Conservation (phyloP, 2,329 filamentous ascomycete species). For the Arthroderma sp. region DNA sequence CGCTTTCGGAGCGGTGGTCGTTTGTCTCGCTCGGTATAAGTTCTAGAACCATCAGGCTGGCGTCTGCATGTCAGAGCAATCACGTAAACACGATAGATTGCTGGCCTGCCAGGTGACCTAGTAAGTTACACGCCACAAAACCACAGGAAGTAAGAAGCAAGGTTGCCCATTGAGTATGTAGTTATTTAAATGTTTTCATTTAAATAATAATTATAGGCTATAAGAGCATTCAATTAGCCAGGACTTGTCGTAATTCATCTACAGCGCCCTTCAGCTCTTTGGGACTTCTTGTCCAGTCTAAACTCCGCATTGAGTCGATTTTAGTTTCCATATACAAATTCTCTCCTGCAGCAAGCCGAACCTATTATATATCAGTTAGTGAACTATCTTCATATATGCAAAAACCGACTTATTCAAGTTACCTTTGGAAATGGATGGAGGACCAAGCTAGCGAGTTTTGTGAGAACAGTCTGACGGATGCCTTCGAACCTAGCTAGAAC, state of each 20-base stretch:
- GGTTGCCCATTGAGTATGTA: neutral
- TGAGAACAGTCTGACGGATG: conserved; percentile 44
- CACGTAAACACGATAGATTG: too few relatives aligned
- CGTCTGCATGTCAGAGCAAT: too few relatives aligned
- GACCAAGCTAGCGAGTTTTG: conserved; percentile 59
- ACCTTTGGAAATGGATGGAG: conserved; percentile 73
- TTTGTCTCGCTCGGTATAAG: neutral
- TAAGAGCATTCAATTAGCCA: neutral
- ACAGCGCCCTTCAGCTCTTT: conserved; percentile 23
- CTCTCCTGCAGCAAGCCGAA: conserved; percentile 24
- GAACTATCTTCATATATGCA: neutral
- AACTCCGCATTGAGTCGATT: conserved; percentile 18
- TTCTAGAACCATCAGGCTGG: neutral
- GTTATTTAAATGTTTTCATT: too few relatives aligned
- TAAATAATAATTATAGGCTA: too few relatives aligned
- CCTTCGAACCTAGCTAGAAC: conserved; percentile 46
- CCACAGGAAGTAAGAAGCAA: neutral
- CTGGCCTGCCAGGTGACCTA: neutral
- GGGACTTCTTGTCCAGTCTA: conserved; percentile 24
- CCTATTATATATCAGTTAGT: conserved; percentile 14
- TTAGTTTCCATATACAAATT: conserved; percentile 24
- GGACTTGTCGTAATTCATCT: conserved; percentile 11
- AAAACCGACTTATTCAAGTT: conserved; percentile 18
- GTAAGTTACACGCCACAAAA: neutral
- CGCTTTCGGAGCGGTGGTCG: neutral